Evolutionary conservation across 306 rosid species (phyloP).

Genomic region (Mimosa bimucronata): DNA sequence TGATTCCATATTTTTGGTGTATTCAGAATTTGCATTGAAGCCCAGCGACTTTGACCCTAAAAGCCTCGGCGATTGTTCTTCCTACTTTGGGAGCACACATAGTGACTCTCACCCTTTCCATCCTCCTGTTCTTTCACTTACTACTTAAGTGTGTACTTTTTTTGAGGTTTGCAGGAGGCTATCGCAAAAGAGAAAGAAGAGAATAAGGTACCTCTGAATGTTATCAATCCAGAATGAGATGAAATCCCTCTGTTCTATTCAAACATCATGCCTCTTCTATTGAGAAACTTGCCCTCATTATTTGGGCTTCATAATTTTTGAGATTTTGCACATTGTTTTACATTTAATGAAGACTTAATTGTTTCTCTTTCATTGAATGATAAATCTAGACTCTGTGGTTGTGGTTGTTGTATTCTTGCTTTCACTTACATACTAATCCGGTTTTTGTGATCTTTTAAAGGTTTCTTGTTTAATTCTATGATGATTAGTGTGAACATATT

Average conservation of each 20-base stretch:
- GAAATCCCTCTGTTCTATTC: conserved; percentile 89
- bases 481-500: background rate
- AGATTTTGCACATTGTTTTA: background rate
- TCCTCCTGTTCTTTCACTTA: too few relatives aligned
- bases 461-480: background rate
- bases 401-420: too few relatives aligned
- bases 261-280: conserved; percentile 90
- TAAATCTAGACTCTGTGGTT: too few relatives aligned
- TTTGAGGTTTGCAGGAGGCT: conserved; percentile 59
- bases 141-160: too few relatives aligned
- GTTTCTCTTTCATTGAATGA: conserved; percentile 12
- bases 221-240: conserved; percentile 53
- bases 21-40: too few relatives aligned
- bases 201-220: conserved; percentile 35
- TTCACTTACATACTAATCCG: background rate
- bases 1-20: too few relatives aligned
- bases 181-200: conserved; percentile 81
- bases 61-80: too few relatives aligned
- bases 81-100: too few relatives aligned
- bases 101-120: too few relatives aligned
- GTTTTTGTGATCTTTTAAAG: background rate
- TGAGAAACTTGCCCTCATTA: conserved; percentile 44
- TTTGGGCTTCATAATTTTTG: too few relatives aligned
- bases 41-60: too few relatives aligned
- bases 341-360: background rate